Base-by-base conservation (phyloP, 2,329 filamentous ascomycete species). In the Penicillium oxalicum region DNA sequence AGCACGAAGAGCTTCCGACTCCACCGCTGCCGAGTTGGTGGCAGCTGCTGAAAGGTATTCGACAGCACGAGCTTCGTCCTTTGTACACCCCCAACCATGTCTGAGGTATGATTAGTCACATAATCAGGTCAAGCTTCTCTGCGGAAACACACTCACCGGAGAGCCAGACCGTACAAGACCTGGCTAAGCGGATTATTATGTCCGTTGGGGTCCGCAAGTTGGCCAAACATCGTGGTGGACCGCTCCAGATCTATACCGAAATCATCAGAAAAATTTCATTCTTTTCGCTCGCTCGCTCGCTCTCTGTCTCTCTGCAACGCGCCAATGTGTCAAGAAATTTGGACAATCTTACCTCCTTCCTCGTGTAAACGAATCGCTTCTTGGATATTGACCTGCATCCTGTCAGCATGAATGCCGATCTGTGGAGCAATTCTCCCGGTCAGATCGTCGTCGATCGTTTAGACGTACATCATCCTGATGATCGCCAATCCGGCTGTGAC, bases 321-420 rank as follows among this genome's bases (percentile, higher is more conserved):
- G 18, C 3, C 4, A 2, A 13, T 4, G 43, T 38, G 26, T 34
- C 52, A 18, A 18, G 18, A 18, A 18, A 18, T 18, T 18, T 18
- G 18, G 18, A 18, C 18, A 18, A 18, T 18, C 69, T 56, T 60
- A 78, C 77, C 73, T 49, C 91, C 91, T 40, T 76, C 78, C 70
- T 98, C 93, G 67, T 98, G 93, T 55, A 97, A 76, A 52, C 86
- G 80, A 65, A 98, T 98, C n/a, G 93, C 93, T 71, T 94, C 85
- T 70, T 96, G 91, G 50, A 98, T 95, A 68, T 88, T 84, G 50
- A 64, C 48, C 70, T 72, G 47, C 12, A 6, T n/a, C 44, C n/a
- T 38, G 33, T 29, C 18, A 49, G n/a, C 9, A 49, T 52, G 44
- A 54, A 35, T 40, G 38, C 18, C 24, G 41, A 9, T 29, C 9